phyloP scores from a whole-genome alignment of 257 asterid genomes.

The Thymus quinquecostatus region DNA sequence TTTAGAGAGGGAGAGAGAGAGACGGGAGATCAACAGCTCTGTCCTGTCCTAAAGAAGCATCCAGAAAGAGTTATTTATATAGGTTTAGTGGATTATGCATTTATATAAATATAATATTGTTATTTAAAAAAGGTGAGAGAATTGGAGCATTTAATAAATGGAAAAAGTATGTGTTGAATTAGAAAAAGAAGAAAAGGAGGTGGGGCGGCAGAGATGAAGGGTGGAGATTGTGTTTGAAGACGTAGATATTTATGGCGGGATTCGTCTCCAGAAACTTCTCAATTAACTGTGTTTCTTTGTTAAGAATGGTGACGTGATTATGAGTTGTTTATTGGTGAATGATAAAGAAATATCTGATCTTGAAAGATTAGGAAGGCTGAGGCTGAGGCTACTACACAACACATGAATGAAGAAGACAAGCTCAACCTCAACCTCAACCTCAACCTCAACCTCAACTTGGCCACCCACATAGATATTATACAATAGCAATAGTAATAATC shows the following conservation, averaged over 20 bases:
- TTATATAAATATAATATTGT: background rate
- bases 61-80: constrained; percentile 25
- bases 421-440: no score
- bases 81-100: background rate
- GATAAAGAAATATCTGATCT: no score
- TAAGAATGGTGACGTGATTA: no score
- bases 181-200: background rate
- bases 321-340: no score
- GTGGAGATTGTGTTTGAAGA: constrained; percentile 28
- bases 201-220: constrained; percentile 29
- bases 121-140: background rate
- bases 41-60: constrained; percentile 25
- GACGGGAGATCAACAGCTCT: background rate
- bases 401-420: no score
- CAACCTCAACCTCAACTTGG: no score
- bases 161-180: background rate
- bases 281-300: background rate
- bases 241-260: constrained; percentile 35
- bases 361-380: no score
- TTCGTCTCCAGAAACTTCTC: constrained; percentile 42
- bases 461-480: no score
- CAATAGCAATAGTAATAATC: no score
- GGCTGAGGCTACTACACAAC: no score
- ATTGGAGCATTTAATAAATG: constrained; percentile 28
- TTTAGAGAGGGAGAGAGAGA: no score